Percentiles rank a stretch among this genome's conserved stretches.
Conservation (phyloP, 2,329 filamentous ascomycete species). For the Fusarium equiseti region DNA sequence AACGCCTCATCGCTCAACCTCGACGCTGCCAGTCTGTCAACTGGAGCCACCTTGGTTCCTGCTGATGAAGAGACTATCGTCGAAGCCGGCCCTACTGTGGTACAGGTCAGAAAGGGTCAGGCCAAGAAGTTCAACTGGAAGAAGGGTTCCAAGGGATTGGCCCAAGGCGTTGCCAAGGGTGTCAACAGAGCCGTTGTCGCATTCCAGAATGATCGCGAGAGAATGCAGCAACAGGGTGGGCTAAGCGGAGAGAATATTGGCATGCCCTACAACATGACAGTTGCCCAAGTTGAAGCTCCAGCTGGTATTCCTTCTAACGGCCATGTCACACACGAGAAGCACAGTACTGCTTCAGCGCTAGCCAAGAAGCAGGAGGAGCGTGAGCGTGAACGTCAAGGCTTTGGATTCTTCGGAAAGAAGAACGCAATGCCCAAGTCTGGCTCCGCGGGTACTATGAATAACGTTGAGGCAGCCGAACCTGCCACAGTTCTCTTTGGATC, state of each 20-base stretch:
- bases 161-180: slow-evolving; percentile 93
- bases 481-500: slow-evolving; percentile 83
- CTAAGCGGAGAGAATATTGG: slow-evolving; percentile 74
- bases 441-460: slow-evolving; percentile 57
- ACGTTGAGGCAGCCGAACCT: slow-evolving; percentile 62
- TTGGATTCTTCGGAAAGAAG: slow-evolving; percentile 78
- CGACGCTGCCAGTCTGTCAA: slow-evolving; percentile 66
- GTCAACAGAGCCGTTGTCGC: slow-evolving; percentile 91
- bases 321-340: slow-evolving; percentile 34
- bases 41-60: slow-evolving; percentile 69
- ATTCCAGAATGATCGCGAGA: slow-evolving; percentile 71
- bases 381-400: slow-evolving; percentile 66
- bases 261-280: slow-evolving; percentile 77
- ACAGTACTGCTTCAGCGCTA: slow-evolving; percentile 40
- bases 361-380: slow-evolving; percentile 48
- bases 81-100: slow-evolving; percentile 87
- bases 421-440: slow-evolving; percentile 64
- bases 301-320: slow-evolving; percentile 50
- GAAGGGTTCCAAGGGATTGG: slow-evolving; percentile 92
- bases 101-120: slow-evolving; percentile 94
- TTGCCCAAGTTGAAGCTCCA: slow-evolving; percentile 65
- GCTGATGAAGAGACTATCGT: slow-evolving; percentile 75
- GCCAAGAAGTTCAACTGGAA: slow-evolving; percentile 99
- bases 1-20: slow-evolving; percentile 65
- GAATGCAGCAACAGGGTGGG: slow-evolving; percentile 63